Evolutionary conservation across 805 yeast genomes (phyloP).

Genomic region (Starmerella khaoyaiensis): DNA sequence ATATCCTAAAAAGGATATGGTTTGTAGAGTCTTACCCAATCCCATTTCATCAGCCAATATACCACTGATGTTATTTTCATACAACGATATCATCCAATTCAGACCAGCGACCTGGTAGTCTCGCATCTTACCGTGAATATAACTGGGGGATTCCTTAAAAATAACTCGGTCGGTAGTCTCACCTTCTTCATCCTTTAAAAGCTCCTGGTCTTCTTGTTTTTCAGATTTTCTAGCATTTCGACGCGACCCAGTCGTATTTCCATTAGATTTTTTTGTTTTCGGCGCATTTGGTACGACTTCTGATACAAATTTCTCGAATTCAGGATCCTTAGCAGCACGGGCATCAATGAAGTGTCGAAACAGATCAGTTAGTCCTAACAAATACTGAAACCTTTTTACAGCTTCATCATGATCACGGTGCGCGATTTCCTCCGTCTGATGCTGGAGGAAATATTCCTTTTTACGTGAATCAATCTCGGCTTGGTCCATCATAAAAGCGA

Average conservation of each 20-base stretch:
- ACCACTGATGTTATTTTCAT: conserved; percentile 81
- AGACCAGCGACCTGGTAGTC: conserved; percentile 92
- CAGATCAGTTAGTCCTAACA: conserved; percentile 69
- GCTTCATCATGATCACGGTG: conserved; percentile 42
- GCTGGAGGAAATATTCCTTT: conserved; percentile 24
- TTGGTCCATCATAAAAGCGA: no score
- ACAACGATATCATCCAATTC: conserved; percentile 82
- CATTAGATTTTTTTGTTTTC: conserved; percentile 18
- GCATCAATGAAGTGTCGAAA: conserved; percentile 80
- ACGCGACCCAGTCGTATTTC: conserved; percentile 22
- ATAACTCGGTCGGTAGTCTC: conserved; percentile 47
- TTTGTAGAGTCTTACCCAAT: conserved; percentile 87
- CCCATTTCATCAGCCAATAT: conserved; percentile 98
- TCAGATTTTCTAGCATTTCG: conserved; percentile 73
- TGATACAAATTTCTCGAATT: conserved; percentile 33
- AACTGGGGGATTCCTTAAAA: conserved; percentile 77
- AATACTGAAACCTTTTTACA: conserved; percentile 64
- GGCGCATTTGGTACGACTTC: conserved; percentile 16
- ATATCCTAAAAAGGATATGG: conserved; percentile 83
- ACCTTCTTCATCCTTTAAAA: conserved; percentile 66
- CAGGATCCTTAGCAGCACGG: conserved; percentile 65
- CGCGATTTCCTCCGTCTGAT: conserved; percentile 21
- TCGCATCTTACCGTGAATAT: conserved; percentile 59
- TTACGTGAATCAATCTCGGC: conserved; percentile 22
- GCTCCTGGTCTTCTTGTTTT: conserved; percentile 89